These are phyloP conservation scores for Termitomyces sp. DNA, from an alignment of 1,284 basidiomycete species.

Conservation along the genomic window DNA sequence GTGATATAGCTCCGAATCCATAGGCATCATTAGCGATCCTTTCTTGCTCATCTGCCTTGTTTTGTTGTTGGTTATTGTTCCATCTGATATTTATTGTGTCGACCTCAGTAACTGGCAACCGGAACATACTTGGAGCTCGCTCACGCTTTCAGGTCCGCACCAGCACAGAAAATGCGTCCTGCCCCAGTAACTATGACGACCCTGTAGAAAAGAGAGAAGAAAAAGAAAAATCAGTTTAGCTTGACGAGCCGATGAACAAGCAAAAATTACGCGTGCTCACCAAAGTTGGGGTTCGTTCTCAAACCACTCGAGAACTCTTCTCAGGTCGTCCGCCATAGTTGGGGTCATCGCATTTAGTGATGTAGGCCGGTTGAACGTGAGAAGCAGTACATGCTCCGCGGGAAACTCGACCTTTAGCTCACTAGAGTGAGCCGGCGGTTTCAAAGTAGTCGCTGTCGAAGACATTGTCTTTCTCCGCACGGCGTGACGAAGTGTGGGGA, in stretches of 20 bases:
- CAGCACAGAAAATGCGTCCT: conserved; percentile 77
- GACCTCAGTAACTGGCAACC: neutral
- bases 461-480: conserved; percentile 12
- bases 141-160: conserved; percentile 72
- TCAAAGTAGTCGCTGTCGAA: conserved; percentile 14
- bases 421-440: conserved; percentile 46
- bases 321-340: conserved; percentile 54
- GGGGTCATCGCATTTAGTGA: conserved; percentile 72
- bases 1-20: conserved; percentile 77
- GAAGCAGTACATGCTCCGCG: conserved; percentile 59
- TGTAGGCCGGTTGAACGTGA: conserved; percentile 73
- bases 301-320: conserved; percentile 67
- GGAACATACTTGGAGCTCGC: conserved; percentile 21
- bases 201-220: conserved; percentile 36
- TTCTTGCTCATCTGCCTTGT: conserved; percentile 40
- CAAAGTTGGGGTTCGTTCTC: conserved; percentile 70
- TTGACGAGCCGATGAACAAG: neutral
- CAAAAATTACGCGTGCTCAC: conserved; percentile 29
- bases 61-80: conserved; percentile 43
- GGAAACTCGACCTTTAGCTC: conserved; percentile 60
- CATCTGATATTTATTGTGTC: conserved; percentile 36
- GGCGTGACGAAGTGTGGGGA: conserved; percentile 8
- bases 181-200: conserved; percentile 74
- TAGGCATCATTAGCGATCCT: conserved; percentile 37
- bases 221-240: neutral